Evolutionary conservation across 768 basidiomycete genomes (phyloP).

Genomic region (Amanita inopinata): DNA sequence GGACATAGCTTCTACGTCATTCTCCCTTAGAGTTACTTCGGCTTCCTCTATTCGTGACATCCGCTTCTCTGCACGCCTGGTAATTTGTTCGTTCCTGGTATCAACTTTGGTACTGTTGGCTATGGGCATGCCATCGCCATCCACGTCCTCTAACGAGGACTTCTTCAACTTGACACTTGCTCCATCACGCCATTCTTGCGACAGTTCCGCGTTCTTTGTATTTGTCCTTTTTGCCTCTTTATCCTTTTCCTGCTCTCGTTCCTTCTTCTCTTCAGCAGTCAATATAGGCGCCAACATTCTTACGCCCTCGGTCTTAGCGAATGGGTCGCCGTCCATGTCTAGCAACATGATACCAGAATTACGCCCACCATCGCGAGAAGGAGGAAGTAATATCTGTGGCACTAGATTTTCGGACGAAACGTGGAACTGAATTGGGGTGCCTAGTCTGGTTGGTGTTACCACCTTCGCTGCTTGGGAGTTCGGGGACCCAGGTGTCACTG

Average conservation of each 20-base stretch:
- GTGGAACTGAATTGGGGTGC: not conserved
- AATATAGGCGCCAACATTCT: slow-evolving; percentile 28
- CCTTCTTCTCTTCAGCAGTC: slow-evolving; percentile 1
- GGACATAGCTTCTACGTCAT: slow-evolving; percentile 9
- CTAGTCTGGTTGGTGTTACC: not conserved
- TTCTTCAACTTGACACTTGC: slow-evolving; percentile 6
- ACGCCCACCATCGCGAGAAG: slow-evolving; percentile 19
- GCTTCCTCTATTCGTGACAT: slow-evolving; percentile 2
- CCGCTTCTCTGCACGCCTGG: not conserved
- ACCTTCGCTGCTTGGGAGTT: not conserved
- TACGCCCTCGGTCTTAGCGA: slow-evolving; percentile 46
- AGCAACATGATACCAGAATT: slow-evolving; percentile 24
- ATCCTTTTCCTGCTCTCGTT: slow-evolving; percentile 1
- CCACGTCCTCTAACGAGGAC: not conserved
- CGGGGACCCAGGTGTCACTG: slow-evolving; percentile 8
- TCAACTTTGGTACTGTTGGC: slow-evolving; percentile 1
- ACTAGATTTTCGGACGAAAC: slow-evolving; percentile 6
- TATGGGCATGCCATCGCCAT: slow-evolving; percentile 3
- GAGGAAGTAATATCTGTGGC: slow-evolving; percentile 13
- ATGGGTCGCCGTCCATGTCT: slow-evolving; percentile 39
- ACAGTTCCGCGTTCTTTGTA: not conserved
- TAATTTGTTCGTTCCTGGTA: not conserved
- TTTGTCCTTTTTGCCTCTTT: not conserved
- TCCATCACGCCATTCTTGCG: not conserved
- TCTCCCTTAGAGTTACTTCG: slow-evolving; percentile 6